phyloP scores from a whole-genome alignment of 129 eudicot species.

The Tagetes patula region DNA sequence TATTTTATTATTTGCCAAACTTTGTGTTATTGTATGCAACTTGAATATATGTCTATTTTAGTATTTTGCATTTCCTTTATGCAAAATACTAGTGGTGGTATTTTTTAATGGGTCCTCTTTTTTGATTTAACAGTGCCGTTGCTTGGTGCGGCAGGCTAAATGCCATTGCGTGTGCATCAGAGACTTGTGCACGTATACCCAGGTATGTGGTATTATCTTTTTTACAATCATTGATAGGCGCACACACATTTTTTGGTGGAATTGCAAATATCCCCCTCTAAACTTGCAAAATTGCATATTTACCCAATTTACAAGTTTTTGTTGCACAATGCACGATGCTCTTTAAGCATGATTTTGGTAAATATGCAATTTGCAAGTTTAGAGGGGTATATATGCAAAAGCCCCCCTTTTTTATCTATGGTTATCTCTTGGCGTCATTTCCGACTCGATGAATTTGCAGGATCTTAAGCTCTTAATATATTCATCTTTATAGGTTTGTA shows the following conservation, averaged over 20 bases:
- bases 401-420: not conserved
- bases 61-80: not conserved
- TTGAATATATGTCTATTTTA: not conserved
- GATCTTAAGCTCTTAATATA: not conserved
- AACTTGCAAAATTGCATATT: too few species aligned
- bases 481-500: not conserved
- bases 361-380: too few species aligned
- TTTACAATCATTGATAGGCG: not conserved
- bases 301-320: too few species aligned
- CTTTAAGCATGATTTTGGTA: too few species aligned
- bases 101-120: slow-evolving; percentile 12
- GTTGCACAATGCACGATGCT: too few species aligned
- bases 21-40: slow-evolving; percentile 10
- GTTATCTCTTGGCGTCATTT: slow-evolving; percentile 4
- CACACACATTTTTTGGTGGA: not conserved
- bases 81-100: slow-evolving; percentile 10
- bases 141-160: slow-evolving; percentile 99
- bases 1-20: not conserved
- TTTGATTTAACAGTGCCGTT: slow-evolving; percentile 67
- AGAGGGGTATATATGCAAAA: too few species aligned
- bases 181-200: slow-evolving; percentile 99
- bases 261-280: too few species aligned
- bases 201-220: slow-evolving; percentile 45
- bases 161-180: slow-evolving; percentile 97
- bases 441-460: not conserved